Base-by-base conservation (phyloP, 805 yeast species). In the Kodamaea sagamina region DNA sequence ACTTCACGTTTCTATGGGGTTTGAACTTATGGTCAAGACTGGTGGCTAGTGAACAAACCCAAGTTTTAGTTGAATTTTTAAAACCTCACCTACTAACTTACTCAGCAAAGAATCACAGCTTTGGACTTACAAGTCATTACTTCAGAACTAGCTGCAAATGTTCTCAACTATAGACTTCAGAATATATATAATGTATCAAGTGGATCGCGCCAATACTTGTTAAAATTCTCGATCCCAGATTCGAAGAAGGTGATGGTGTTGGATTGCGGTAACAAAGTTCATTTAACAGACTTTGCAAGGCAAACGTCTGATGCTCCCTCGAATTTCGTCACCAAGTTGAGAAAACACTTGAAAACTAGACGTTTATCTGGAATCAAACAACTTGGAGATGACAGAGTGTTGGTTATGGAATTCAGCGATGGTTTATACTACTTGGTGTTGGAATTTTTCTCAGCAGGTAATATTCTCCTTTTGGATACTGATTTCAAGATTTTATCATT, bases 401-500 rank as follows among this genome's bases (percentile, higher is more conserved):
- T 88, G 34, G 95, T 89, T 0, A 62, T 92, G 35, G 81, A 87
- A 47, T 92, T 92, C 64, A 81, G 90, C 35, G 96, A 88, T 54
- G 96, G 96, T 2, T 55, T 78, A 41, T 81, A 67, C 56, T 84
- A 86, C 53, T 67, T 92, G 50, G 96, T 88, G 0, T 63, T 92
- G 41, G 99, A 92, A 62, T 92, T 92, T 56, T 92, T 90, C 68
- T 86, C 97, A 58, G 97, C 97, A 2, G 99, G 99, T 19, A 92
- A 92, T 58, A 78, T 92, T 42, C 68, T 92, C 13, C 70, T 92
- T 15, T 70, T 92, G 48, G 95, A 92, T 61, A 74, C 79, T 21
- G 75, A 82, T 15, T 62, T 72, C 47, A 81, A 77, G 53, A 89
- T 90, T 39, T 53, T 89, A 54, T 72, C 92, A 0, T 65, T 89